Percentiles rank a stretch among this genome's conserved stretches.
Evolutionary conservation across 805 yeast genomes (phyloP).

Genomic region (Yamadazyma tumulicola): DNA sequence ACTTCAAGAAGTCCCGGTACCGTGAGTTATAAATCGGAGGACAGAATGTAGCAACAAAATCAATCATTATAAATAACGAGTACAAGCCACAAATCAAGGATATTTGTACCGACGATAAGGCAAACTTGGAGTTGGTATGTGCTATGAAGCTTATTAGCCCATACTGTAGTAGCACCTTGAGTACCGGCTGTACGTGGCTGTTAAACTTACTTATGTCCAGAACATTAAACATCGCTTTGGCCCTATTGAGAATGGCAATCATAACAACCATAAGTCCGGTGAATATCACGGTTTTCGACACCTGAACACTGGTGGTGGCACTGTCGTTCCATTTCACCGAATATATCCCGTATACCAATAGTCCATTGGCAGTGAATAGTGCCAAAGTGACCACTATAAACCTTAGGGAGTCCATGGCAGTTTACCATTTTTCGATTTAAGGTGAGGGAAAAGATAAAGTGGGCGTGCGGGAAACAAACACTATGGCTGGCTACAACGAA

Average conservation of each 20-base stretch:
- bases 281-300: conserved; percentile 8
- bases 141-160: conserved; percentile 11
- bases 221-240: conserved; percentile 9
- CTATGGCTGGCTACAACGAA: no score
- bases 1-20: conserved; percentile 7
- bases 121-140: conserved; percentile 2
- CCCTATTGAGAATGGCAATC: conserved; percentile 8
- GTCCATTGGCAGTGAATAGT: no score
- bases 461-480: no score
- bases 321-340: neutral
- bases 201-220: conserved; percentile 5
- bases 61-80: conserved; percentile 1
- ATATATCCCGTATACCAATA: no score
- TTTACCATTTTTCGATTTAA: no score
- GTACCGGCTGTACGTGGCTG: conserved; percentile 10
- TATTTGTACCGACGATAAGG: conserved; percentile 4
- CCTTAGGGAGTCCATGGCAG: no score
- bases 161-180: conserved; percentile 9
- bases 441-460: no score
- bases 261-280: conserved; percentile 5
- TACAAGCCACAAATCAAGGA: conserved; percentile 6
- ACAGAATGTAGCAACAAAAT: conserved; percentile 6
- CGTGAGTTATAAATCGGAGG: conserved; percentile 8
- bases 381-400: no score
- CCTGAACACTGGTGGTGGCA: neutral